These are phyloP conservation scores for Austroboletus novae-zelandiae DNA, from an alignment of 1,284 basidiomycete species.

Conservation along the genomic window DNA sequence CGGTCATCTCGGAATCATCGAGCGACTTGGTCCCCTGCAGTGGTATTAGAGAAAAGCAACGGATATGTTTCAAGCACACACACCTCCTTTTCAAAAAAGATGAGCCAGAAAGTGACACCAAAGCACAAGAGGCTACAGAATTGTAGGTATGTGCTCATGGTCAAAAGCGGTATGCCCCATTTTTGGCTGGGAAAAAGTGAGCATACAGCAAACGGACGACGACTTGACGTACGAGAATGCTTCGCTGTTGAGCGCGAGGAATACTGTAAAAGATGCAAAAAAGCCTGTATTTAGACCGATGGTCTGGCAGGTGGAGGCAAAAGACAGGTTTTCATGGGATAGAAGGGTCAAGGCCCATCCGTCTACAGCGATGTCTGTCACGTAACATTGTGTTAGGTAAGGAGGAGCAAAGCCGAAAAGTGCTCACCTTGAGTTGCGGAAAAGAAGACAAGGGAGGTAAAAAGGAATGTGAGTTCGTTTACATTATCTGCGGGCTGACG, in stretches of 20 bases:
- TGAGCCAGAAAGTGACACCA: slow-evolving; percentile 83
- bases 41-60: slow-evolving; percentile 1
- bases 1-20: slow-evolving; percentile 84
- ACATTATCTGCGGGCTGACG: slow-evolving; percentile 80
- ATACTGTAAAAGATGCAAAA: slow-evolving; percentile 96
- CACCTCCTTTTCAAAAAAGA: slow-evolving; percentile 90
- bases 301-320: slow-evolving; percentile 97
- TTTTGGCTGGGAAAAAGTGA: slow-evolving; percentile 47
- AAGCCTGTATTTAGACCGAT: slow-evolving; percentile 96
- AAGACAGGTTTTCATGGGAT: slow-evolving; percentile 93
- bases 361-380: slow-evolving; percentile 92
- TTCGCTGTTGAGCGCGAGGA: slow-evolving; percentile 94
- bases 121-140: slow-evolving; percentile 87
- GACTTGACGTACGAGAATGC: slow-evolving; percentile 73
- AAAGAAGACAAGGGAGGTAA: slow-evolving; percentile 89
- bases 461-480: slow-evolving; percentile 78
- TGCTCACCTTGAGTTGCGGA: slow-evolving; percentile 92
- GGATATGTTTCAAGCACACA: slow-evolving; percentile 27
- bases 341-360: slow-evolving; percentile 98
- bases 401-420: not conserved
- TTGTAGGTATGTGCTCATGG: slow-evolving; percentile 79
- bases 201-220: not conserved
- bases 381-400: not conserved
- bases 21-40: slow-evolving; percentile 68
- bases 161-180: slow-evolving; percentile 86